Base-by-base conservation (phyloP, 805 yeast genomes). In the Wickerhamomyces pijperi region DNA sequence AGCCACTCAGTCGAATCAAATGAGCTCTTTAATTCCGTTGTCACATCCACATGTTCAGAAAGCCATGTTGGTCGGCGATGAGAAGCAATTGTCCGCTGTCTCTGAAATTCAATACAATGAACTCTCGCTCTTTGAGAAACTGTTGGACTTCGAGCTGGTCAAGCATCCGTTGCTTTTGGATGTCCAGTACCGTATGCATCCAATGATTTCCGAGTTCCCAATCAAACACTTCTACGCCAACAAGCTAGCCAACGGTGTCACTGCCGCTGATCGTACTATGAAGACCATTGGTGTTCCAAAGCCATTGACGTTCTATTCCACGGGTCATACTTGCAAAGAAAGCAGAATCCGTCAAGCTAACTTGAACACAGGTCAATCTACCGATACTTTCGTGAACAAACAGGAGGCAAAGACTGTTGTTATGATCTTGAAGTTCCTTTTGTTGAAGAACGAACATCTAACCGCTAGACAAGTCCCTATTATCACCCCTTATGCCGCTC, bases 401-500 rank as follows among this genome's bases (percentile, higher is more conserved):
- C 86, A 81, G 54, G 70, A 70, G 4, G 56, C 62, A 4, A 55
- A 57, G 32, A 65, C 79, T 9, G 50, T 68, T 14, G 61, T 70
- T 41, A 59, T 70, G 0, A 48, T 80, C 34, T 70, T 65, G 35
- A 63, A 61, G 19, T 60, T 79, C 45, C 60, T 79, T 16, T 61
- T 67, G 42, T 78, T 74, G 23, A 76, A 78, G 49, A 64, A 67
- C 14, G 76, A 78, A 48, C 64, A 67, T 13, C 67, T 79, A 20
- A 47, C 59, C 7, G 63, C 67, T 32, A 56, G 61, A 2, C 68
- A 74, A 29, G 78, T 80, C 39, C 82, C 85, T 46, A 62, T 80
- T 13, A 76, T 81, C 40, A 81, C 87, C 0, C 85, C 86, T 15
- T 81, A 81, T 54, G 70, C 83, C 34, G 85, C 84, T 0, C 88